phyloP scores from a whole-genome alignment of 78 protist species.

The Chrysochromulina tobinii region DNA sequence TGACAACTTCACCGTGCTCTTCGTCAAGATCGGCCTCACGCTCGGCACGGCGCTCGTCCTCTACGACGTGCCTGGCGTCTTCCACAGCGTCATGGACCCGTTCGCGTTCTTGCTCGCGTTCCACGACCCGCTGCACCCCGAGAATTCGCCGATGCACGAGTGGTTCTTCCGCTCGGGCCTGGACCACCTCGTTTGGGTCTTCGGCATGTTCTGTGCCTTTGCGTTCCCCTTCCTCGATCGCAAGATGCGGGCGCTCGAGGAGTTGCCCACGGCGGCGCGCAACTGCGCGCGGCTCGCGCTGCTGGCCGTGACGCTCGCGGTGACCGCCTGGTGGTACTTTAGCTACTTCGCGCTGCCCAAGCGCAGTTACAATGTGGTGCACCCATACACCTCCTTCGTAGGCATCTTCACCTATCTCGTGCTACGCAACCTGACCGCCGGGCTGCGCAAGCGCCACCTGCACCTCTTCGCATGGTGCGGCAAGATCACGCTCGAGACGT shows the following conservation, averaged over 20 bases:
- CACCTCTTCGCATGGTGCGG: slow-evolving; percentile 52
- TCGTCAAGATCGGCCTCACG: slow-evolving; percentile 17
- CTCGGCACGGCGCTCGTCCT: neutral
- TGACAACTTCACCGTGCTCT: neutral
- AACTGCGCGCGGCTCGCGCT: neutral
- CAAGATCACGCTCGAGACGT: slow-evolving; percentile 56
- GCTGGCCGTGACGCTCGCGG: neutral
- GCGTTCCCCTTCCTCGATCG: neutral
- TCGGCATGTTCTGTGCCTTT: slow-evolving; percentile 33
- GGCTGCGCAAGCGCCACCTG: slow-evolving; percentile 25
- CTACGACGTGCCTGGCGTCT: slow-evolving; percentile 3
- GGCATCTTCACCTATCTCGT: slow-evolving; percentile 28
- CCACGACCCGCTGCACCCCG: neutral
- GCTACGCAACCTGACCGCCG: slow-evolving; percentile 47
- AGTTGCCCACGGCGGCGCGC: neutral
- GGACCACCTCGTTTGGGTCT: slow-evolving; percentile 52
- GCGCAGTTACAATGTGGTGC: slow-evolving; percentile 42
- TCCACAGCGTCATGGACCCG: slow-evolving; percentile 5
- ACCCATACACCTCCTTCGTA: slow-evolving; percentile 64
- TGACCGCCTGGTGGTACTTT: neutral
- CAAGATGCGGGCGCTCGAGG: neutral
- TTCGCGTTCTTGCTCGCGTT: neutral
- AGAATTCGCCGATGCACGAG: slow-evolving; percentile 39
- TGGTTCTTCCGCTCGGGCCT: slow-evolving; percentile 69
- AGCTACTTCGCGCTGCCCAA: neutral